Evolutionary conservation across 176 grass and related monocot species (phyloP), one percentile per base, ranked within the genome.

Genomic region (Chrysopogon serrulatus): DNA sequence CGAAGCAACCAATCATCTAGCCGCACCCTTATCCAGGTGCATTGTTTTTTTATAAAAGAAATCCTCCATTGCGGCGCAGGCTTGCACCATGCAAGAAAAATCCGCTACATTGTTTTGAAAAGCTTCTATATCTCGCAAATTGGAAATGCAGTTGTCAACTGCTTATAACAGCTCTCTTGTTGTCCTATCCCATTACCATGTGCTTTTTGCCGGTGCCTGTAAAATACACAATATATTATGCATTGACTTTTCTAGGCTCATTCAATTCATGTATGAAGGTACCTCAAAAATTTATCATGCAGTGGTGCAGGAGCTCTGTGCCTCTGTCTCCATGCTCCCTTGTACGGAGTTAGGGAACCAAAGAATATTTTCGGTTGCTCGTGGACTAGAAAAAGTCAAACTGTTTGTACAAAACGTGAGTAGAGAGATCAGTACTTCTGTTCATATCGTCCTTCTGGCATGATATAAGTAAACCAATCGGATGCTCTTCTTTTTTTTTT

Each of bases 351-450:
- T 44, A 12, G 44, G 54, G 78, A 66, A 73, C 54, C 71, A 34
- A 7, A 34, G 72, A 90, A 90, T 90, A 86, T 72, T 82, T 77
- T 53, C 43, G 30, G 78, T 78, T 82, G 31, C 64, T 65, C 16
- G 7, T 31, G 26, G 42, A 13, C 45, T 4, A 72, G 28, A 59
- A 65, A 37, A 86, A 66, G 83, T 86, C 83, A 82, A 78, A 63
- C 17, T 72, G 45, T 41, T 41, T 62, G 31, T 42, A 71, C 33
- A 26, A 70, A 83, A 88, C 60, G 42, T 70, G 40, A 34, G n/a
- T 14, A 49, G n/a, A 75, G 37, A 84, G 47, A 39, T 8, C 61
- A 80, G 79, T 71, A n/a, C 31, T 43, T 21, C 45, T 48, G 35
- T 76, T 80, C 24, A 80, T 9, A 57, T 42, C 49, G 10, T 30